phyloP scores from a whole-genome alignment of 805 yeast species.

The Zygotorulaspora florentina region DNA sequence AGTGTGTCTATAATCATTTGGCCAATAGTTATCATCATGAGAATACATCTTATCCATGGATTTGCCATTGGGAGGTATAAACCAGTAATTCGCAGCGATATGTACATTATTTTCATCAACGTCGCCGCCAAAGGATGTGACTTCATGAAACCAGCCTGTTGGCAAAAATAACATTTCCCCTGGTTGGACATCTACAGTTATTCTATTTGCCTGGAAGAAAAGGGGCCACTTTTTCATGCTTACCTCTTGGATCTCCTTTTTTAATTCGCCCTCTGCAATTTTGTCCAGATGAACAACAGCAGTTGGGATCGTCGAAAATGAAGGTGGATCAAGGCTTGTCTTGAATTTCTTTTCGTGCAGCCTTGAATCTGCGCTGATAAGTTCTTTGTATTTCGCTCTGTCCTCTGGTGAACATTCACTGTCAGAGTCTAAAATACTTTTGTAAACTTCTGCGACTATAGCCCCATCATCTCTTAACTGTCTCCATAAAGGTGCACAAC shows the following conservation, averaged over 20 bases:
- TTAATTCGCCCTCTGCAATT: constrained; percentile 32
- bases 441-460: constrained; percentile 45
- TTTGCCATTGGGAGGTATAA: constrained; percentile 53
- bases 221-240: constrained; percentile 48
- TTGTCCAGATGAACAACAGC: constrained; percentile 57
- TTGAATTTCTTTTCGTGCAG: constrained; percentile 17
- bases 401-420: constrained; percentile 21
- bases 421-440: constrained; percentile 38
- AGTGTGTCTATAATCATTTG: constrained; percentile 47
- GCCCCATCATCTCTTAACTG: constrained; percentile 61
- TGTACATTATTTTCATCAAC: constrained; percentile 39
- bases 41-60: constrained; percentile 27
- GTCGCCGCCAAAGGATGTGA: constrained; percentile 52
- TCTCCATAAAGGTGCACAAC: constrained; percentile 59
- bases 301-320: constrained; percentile 63
- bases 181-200: constrained; percentile 48
- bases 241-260: constrained; percentile 32
- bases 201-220: constrained; percentile 39
- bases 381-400: constrained; percentile 20
- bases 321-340: constrained; percentile 54
- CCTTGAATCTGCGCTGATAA: constrained; percentile 32
- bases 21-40: constrained; percentile 53
- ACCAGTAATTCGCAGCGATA: constrained; percentile 72
- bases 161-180: constrained; percentile 71
- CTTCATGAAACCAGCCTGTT: constrained; percentile 82